Evolutionary conservation across 805 yeast genomes (phyloP).

Genomic region (Pichia cabralensis): DNA sequence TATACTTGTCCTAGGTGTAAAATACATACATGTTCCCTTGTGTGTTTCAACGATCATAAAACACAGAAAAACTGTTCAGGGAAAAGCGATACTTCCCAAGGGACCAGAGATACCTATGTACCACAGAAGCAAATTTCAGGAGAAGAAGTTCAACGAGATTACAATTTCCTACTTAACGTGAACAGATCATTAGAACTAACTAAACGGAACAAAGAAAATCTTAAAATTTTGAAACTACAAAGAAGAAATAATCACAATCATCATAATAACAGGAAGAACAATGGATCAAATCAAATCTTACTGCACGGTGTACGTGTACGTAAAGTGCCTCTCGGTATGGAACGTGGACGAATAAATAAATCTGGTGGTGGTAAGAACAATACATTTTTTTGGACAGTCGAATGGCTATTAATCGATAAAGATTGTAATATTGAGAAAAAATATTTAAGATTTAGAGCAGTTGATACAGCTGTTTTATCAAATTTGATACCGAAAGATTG

Average conservation of each 20-base stretch:
- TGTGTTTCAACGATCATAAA: constrained; percentile 68
- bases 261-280: constrained; percentile 27
- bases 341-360: constrained; percentile 44
- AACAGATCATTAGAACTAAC: constrained; percentile 21
- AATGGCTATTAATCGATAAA: constrained; percentile 43
- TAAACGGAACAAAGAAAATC: constrained; percentile 2
- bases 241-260: constrained; percentile 29
- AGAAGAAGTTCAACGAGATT: constrained; percentile 66
- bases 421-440: constrained; percentile 11
- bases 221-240: constrained; percentile 22
- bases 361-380: constrained; percentile 48
- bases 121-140: constrained; percentile 36
- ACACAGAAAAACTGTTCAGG: constrained; percentile 56
- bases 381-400: constrained; percentile 74
- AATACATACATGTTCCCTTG: constrained; percentile 54
- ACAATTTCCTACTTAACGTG: constrained; percentile 57
- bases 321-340: constrained; percentile 65
- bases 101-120: constrained; percentile 41
- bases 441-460: constrained; percentile 30
- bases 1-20: constrained; percentile 80
- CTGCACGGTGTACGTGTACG: constrained; percentile 56
- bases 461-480: constrained; percentile 27
- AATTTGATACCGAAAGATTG: constrained; percentile 31
- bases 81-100: constrained; percentile 31
- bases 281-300: constrained; percentile 1